Conservation (phyloP, 2,329 filamentous ascomycete species). For the Fusarium armeniacum region DNA sequence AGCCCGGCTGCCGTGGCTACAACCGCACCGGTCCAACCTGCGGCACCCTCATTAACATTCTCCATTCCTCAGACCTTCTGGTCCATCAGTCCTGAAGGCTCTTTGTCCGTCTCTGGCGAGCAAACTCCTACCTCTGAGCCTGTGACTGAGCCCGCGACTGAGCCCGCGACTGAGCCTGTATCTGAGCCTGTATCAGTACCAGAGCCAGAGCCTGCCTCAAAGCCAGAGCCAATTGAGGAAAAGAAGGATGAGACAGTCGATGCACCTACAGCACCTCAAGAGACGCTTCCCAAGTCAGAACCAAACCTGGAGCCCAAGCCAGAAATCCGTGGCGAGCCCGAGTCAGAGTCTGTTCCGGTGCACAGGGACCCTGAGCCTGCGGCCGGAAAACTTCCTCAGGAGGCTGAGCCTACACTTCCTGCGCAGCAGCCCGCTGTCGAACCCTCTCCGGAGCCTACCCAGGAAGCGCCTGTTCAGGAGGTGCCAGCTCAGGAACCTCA, state of each 20-base stretch:
- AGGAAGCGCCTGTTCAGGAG: conserved; percentile 3
- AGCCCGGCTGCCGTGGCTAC: conserved; percentile 56
- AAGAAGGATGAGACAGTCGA: conserved; percentile 8
- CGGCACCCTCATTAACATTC: conserved; percentile 61
- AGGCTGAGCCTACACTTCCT: conserved; percentile 29
- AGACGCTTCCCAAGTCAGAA: conserved; percentile 17
- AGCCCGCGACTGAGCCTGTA: not conserved
- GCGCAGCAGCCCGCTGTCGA: conserved; percentile 36
- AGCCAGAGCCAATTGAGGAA: conserved; percentile 17
- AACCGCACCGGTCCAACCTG: conserved; percentile 51
- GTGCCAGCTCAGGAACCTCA: conserved; percentile 10
- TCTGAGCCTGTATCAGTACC: conserved; percentile 6
- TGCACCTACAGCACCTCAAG: conserved; percentile 11
- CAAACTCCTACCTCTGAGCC: conserved; percentile 30
- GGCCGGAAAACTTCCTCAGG: conserved; percentile 28
- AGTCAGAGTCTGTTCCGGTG: conserved; percentile 34
- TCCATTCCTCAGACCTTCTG: conserved; percentile 64
- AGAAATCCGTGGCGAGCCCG: conserved; percentile 27
- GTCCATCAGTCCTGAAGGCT: conserved; percentile 66
- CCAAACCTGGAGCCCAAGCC: conserved; percentile 28
- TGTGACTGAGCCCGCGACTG: conserved; percentile 2
- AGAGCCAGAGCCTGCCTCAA: conserved; percentile 1
- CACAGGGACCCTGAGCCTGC: conserved; percentile 31
- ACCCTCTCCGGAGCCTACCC: conserved; percentile 21
- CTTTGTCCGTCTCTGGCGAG: conserved; percentile 52